Evolutionary conservation across 2,329 filamentous ascomycete species (phyloP).

Genomic region (Myriosclerotinia curreyana): DNA sequence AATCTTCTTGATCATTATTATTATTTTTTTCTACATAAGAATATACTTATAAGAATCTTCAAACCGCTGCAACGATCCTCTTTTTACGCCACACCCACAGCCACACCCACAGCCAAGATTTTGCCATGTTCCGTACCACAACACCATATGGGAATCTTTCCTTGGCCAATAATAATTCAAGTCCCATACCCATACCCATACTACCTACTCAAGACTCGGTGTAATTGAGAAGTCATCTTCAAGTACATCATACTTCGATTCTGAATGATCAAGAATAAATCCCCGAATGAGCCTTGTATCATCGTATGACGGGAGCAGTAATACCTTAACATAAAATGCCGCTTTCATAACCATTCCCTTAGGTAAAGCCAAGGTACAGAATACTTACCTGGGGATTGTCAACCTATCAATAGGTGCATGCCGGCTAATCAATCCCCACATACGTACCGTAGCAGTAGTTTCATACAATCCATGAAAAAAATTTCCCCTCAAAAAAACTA

Average conservation of each 20-base stretch:
- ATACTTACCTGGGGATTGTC: neutral
- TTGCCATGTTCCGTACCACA: neutral
- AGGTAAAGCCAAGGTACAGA: slow-evolving; percentile 2
- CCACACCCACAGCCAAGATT: neutral
- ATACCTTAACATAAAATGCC: neutral
- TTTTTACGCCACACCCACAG: neutral
- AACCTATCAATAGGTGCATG: neutral
- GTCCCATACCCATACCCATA: no score
- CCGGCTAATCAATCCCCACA: neutral
- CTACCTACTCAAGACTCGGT: neutral
- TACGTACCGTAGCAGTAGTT: neutral
- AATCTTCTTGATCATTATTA: no score
- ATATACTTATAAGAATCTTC: no score
- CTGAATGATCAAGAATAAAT: neutral
- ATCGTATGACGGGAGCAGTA: neutral
- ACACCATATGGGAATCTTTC: neutral
- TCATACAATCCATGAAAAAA: slow-evolving; percentile 5
- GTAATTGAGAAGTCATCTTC: neutral
- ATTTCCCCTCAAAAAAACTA: slow-evolving; percentile 11
- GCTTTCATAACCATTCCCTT: neutral
- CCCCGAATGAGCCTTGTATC: neutral
- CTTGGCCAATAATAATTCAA: neutral
- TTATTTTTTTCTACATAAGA: no score
- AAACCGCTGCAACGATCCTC: neutral
- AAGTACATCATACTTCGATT: neutral